Evolutionary conservation across 2,329 filamentous ascomycete genomes (phyloP).

Genomic region (Hypoxylon sp.): DNA sequence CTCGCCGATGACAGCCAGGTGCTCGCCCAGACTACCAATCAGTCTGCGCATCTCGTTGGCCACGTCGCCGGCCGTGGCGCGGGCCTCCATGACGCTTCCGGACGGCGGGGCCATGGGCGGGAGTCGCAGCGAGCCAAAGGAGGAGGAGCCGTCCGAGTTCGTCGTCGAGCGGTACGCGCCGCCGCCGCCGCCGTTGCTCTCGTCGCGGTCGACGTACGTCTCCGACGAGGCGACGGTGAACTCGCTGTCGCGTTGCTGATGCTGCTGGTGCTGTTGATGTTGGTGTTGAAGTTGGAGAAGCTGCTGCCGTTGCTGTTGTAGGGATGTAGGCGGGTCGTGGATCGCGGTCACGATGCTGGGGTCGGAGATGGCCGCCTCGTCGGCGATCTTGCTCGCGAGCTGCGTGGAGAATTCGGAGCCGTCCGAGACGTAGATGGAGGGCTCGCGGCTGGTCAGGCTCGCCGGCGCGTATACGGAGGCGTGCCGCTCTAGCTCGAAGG

Average conservation of each 20-base stretch:
- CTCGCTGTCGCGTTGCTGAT: constrained; percentile 23
- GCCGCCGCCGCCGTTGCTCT: neutral
- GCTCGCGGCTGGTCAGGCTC: constrained; percentile 56
- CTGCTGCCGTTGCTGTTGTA: constrained; percentile 29
- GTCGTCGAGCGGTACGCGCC: neutral
- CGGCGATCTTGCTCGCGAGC: constrained; percentile 40
- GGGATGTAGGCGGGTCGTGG: constrained; percentile 26
- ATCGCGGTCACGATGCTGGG: constrained; percentile 27
- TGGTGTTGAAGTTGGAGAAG: constrained; percentile 28
- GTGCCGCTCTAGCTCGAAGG: constrained; percentile 71
- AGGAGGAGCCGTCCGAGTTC: neutral
- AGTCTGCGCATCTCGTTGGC: constrained; percentile 61
- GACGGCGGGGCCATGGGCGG: constrained; percentile 57
- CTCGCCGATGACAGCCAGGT: constrained; percentile 56
- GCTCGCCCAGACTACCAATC: constrained; percentile 59
- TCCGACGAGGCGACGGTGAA: constrained; percentile 25
- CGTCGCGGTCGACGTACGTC: constrained; percentile 26
- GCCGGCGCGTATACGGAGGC: constrained; percentile 60
- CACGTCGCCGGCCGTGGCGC: constrained; percentile 60
- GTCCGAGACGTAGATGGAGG: constrained; percentile 69
- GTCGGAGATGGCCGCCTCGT: constrained; percentile 16
- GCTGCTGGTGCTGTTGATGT: constrained; percentile 24
- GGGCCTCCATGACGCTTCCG: constrained; percentile 62
- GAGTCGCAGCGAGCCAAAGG: constrained; percentile 42
- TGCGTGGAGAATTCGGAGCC: constrained; percentile 59